Conservation (phyloP, 805 yeast species). For the Isabelozyma pseudorhagii region DNA sequence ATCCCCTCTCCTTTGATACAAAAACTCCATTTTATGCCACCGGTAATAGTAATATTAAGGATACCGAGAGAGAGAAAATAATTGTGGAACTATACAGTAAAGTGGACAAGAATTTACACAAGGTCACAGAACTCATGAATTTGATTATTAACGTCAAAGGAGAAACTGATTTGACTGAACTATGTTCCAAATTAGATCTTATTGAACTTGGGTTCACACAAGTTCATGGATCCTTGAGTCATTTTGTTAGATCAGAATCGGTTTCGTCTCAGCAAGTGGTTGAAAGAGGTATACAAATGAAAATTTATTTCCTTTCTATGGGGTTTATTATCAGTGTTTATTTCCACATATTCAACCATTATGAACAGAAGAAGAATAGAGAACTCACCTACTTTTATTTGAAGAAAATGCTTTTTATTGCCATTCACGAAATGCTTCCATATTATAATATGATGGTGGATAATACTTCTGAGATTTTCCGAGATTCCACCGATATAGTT, state of each 20-base stretch:
- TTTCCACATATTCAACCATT: conserved; percentile 23
- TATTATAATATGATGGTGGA: conserved; percentile 12
- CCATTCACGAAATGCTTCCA: conserved; percentile 18
- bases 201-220: conserved; percentile 9
- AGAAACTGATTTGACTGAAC: conserved; percentile 10
- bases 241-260: neutral
- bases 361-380: conserved; percentile 18
- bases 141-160: conserved; percentile 13
- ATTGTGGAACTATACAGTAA: conserved; percentile 13
- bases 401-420: conserved; percentile 19
- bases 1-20: conserved; percentile 19
- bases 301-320: conserved; percentile 14
- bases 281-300: conserved; percentile 8
- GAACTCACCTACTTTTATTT: conserved; percentile 23
- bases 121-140: conserved; percentile 9
- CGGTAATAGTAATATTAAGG: conserved; percentile 27
- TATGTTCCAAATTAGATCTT: conserved; percentile 9
- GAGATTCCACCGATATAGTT: conserved; percentile 14
- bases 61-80: conserved; percentile 28
- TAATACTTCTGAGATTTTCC: conserved; percentile 4
- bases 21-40: conserved; percentile 16
- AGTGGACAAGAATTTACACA: conserved; percentile 7
- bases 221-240: conserved; percentile 2
- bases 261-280: neutral
- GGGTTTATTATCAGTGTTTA: conserved; percentile 18